Evolutionary conservation across 768 basidiomycete species (phyloP).

Genomic region (Xerocomus potaroensis): DNA sequence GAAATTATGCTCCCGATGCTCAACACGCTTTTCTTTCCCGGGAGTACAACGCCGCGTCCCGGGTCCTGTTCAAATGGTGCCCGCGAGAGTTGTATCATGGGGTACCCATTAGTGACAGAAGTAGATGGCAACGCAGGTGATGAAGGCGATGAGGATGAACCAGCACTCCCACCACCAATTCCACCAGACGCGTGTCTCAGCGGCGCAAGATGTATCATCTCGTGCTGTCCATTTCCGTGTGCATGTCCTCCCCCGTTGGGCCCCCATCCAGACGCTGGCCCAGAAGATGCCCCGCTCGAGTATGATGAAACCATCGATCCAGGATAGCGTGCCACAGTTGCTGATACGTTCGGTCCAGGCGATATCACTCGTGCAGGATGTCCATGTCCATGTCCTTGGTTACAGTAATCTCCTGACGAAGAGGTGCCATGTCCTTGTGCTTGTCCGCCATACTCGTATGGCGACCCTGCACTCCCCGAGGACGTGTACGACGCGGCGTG

Average conservation of each 20-base stretch:
- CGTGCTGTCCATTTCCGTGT: constrained; percentile 24
- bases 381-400: constrained; percentile 15
- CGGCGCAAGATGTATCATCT: constrained; percentile 35
- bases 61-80: constrained; percentile 31
- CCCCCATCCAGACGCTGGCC: constrained; percentile 15
- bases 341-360: constrained; percentile 15
- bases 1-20: constrained; percentile 72
- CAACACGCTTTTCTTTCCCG: constrained; percentile 59
- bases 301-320: constrained; percentile 8
- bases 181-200: constrained; percentile 21
- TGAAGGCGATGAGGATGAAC: constrained; percentile 26
- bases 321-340: constrained; percentile 14
- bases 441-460: constrained; percentile 21
- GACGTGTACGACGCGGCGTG: constrained; percentile 22
- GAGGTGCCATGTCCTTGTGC: constrained; percentile 16
- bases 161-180: constrained; percentile 7
- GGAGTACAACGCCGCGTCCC: constrained; percentile 14
- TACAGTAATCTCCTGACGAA: constrained; percentile 24
- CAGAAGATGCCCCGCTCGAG: neutral
- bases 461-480: constrained; percentile 21
- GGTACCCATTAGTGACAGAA: constrained; percentile 16
- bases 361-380: constrained; percentile 19
- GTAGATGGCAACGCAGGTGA: constrained; percentile 25
- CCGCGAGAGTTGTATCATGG: constrained; percentile 30
- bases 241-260: constrained; percentile 8